phyloP scores from a whole-genome alignment of 768 basidiomycete species.

The Lactarius hatsudake region DNA sequence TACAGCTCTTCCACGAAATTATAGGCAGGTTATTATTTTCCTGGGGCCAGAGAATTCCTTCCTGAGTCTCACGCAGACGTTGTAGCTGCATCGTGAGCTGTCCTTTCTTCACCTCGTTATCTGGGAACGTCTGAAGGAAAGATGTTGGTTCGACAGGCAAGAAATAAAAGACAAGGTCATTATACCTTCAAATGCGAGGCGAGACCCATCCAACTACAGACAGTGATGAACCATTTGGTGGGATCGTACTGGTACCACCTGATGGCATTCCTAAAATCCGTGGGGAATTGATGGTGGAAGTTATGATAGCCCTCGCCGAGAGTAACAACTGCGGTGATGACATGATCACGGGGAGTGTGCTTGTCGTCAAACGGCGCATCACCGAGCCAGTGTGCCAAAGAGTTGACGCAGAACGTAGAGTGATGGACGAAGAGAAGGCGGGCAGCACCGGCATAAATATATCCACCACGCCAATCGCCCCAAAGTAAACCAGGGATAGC shows the following conservation, averaged over 20 bases:
- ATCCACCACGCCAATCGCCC: slow-evolving; percentile 86
- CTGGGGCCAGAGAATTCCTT: slow-evolving; percentile 75
- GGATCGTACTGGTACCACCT: slow-evolving; percentile 93
- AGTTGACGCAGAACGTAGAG: slow-evolving; percentile 96
- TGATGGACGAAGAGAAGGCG: slow-evolving; percentile 87
- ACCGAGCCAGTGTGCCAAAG: slow-evolving; percentile 94
- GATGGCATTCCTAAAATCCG: slow-evolving; percentile 97
- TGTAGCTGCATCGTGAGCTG: slow-evolving; percentile 94
- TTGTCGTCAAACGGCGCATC: slow-evolving; percentile 93
- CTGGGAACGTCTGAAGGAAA: slow-evolving; percentile 48
- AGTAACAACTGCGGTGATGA: slow-evolving; percentile 85
- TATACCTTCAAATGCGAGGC: slow-evolving; percentile 55
- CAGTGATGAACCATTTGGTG: slow-evolving; percentile 88
- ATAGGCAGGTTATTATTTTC: slow-evolving; percentile 74
- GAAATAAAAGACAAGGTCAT: background rate
- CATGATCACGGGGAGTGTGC: slow-evolving; percentile 87
- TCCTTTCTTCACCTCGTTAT: slow-evolving; percentile 79
- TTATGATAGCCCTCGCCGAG: slow-evolving; percentile 98
- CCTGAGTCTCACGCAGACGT: slow-evolving; percentile 75
- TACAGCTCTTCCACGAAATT: slow-evolving; percentile 85
- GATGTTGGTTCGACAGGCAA: background rate
- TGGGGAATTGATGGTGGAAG: slow-evolving; percentile 96
- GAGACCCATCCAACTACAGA: slow-evolving; percentile 54
- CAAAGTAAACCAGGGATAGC: slow-evolving; percentile 74
- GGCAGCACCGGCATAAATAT: slow-evolving; percentile 77